These are phyloP conservation scores for Mycogone perniciosa DNA, from an alignment of 2,329 filamentous ascomycete species.

Conservation along the genomic window DNA sequence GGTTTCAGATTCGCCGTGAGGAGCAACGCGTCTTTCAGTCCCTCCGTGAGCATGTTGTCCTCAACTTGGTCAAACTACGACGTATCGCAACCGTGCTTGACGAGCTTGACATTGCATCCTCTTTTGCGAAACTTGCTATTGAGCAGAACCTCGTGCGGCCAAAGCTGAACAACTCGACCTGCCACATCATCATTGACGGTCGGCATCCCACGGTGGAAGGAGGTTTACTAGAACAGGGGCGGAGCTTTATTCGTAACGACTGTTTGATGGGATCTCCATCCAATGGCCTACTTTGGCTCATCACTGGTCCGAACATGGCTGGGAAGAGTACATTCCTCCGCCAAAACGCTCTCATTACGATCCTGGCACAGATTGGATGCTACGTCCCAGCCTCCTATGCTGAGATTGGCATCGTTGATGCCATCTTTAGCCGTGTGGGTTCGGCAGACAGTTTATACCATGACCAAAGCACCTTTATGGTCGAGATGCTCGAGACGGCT, in stretches of 20 bases:
- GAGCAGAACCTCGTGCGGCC: slow-evolving; percentile 72
- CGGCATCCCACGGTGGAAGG: slow-evolving; percentile 89
- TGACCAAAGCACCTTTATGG: slow-evolving; percentile 98
- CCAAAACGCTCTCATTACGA: slow-evolving; percentile 90
- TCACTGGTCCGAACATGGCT: slow-evolving; percentile 94
- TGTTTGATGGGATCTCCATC: slow-evolving; percentile 66
- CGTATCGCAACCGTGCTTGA: slow-evolving; percentile 88
- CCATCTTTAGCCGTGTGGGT: slow-evolving; percentile 87
- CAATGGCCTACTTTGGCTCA: slow-evolving; percentile 58
- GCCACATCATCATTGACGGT: slow-evolving; percentile 75
- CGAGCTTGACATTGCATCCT: slow-evolving; percentile 84
- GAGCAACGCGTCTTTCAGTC: slow-evolving; percentile 73
- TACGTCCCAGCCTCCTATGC: slow-evolving; percentile 88
- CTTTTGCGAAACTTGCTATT: slow-evolving; percentile 71
- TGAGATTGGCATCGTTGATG: slow-evolving; percentile 86
- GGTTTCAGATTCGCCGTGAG: slow-evolving; percentile 71
- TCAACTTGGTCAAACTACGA: slow-evolving; percentile 76
- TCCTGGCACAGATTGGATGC: slow-evolving; percentile 85
- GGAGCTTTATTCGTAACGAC: slow-evolving; percentile 79
- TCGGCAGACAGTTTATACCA: slow-evolving; percentile 92
- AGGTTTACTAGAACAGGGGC: slow-evolving; percentile 70
- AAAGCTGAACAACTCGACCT: slow-evolving; percentile 55
- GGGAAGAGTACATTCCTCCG: slow-evolving; percentile 95
- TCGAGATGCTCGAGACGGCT: slow-evolving; percentile 97
- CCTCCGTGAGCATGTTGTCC: slow-evolving; percentile 69